phyloP scores from a whole-genome alignment of 1,284 basidiomycete genomes.

The Retiboletus flavoniger region DNA sequence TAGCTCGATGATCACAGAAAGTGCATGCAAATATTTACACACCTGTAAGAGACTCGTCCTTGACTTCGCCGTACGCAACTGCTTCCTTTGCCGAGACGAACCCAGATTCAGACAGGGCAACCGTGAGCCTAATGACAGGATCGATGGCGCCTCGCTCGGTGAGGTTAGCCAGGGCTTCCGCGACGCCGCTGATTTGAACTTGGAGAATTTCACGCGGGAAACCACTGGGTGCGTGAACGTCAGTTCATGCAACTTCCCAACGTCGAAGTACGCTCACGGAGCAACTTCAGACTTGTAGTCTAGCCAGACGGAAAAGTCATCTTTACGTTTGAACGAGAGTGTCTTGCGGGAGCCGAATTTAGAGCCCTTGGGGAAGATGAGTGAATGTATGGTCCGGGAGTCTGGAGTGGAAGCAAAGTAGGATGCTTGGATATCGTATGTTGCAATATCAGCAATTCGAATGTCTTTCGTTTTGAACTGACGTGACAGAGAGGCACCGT shows the following conservation, averaged over 20 bases:
- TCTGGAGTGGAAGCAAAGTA: constrained; percentile 65
- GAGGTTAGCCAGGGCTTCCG: constrained; percentile 70
- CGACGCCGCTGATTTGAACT: constrained; percentile 64
- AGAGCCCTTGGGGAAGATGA: constrained; percentile 74
- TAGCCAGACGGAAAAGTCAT: constrained; percentile 74
- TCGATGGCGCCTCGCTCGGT: constrained; percentile 70
- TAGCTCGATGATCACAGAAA: constrained; percentile 14
- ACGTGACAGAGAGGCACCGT: constrained; percentile 85
- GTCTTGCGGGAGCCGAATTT: constrained; percentile 81
- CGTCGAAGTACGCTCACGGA: constrained; percentile 45
- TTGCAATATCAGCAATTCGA: constrained; percentile 73
- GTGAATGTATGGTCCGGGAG: constrained; percentile 67
- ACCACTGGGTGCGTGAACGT: constrained; percentile 41
- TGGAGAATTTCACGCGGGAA: constrained; percentile 70
- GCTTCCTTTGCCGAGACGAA: constrained; percentile 78
- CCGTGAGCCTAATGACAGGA: constrained; percentile 77
- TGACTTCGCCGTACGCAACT: constrained; percentile 72
- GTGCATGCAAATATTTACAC: constrained; percentile 23
- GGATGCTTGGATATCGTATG: constrained; percentile 74
- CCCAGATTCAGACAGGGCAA: constrained; percentile 81
- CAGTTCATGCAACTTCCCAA: neutral
- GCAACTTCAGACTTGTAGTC: constrained; percentile 63
- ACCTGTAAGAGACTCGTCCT: constrained; percentile 75
- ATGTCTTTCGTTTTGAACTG: constrained; percentile 97
- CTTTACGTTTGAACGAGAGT: constrained; percentile 73